phyloP scores from a whole-genome alignment of 768 basidiomycete species.

The Podaxis carcinomalis region DNA sequence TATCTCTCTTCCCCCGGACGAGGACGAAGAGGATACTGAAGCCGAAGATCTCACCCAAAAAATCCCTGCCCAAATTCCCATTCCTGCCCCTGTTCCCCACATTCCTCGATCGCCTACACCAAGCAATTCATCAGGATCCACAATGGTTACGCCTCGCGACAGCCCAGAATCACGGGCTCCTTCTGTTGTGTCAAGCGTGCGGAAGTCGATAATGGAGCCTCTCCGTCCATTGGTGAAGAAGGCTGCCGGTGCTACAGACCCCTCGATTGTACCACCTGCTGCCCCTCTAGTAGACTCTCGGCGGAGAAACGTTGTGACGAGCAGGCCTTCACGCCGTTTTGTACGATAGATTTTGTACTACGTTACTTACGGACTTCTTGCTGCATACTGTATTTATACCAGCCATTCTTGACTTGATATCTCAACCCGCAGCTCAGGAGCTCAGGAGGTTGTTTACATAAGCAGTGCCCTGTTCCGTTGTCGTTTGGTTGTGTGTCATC shows the following conservation, averaged over 20 bases:
- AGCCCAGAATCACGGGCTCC: conserved; percentile 4
- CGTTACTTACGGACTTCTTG: background rate
- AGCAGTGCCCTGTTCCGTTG: background rate
- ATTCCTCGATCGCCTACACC: conserved; percentile 6
- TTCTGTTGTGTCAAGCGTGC: background rate
- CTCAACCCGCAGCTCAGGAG: background rate
- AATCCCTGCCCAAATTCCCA: background rate
- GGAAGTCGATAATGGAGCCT: background rate
- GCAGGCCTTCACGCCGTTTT: conserved; percentile 6
- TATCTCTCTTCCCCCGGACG: background rate
- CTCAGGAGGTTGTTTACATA: background rate
- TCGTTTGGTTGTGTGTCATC: background rate
- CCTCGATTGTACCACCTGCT: background rate
- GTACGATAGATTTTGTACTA: conserved; percentile 8
- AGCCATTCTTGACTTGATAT: background rate
- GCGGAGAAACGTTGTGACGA: conserved; percentile 1
- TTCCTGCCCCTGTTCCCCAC: background rate
- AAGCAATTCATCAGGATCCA: conserved; percentile 2
- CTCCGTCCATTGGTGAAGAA: background rate
- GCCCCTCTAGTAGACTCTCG: conserved; percentile 28
- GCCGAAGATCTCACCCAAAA: background rate
- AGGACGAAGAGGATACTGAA: background rate
- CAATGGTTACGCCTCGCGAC: background rate
- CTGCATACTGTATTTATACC: background rate
- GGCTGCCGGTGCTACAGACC: background rate